These are phyloP conservation scores for Eucalyptus cloeziana DNA, from an alignment of 345 rosid genomes.

Conservation along the genomic window DNA sequence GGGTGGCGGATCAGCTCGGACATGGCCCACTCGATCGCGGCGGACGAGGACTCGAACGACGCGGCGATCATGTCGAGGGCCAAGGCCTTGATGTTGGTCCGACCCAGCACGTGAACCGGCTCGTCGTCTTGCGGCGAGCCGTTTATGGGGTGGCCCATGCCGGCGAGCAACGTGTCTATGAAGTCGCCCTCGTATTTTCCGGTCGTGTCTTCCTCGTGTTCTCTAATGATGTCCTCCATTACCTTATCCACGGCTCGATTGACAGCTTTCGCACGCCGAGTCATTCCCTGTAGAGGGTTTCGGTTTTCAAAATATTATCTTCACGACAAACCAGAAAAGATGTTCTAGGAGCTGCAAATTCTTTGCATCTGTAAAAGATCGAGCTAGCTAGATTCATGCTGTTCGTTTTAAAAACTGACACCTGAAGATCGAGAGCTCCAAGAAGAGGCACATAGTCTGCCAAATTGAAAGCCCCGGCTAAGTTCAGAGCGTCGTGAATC, in stretches of 20 bases:
- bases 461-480: too few species aligned
- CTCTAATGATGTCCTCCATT: background rate
- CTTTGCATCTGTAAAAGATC: background rate
- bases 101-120: background rate
- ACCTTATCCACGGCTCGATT: background rate
- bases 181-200: background rate
- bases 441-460: too few species aligned
- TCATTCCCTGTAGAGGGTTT: background rate
- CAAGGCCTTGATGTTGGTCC: constrained; percentile 9
- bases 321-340: background rate
- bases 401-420: background rate
- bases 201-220: background rate
- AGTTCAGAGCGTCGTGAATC: too few species aligned
- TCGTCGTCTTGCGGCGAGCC: background rate
- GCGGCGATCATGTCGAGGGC: constrained; percentile 14
- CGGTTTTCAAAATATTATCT: background rate
- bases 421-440: too few species aligned
- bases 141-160: background rate
- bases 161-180: background rate
- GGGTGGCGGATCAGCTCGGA: constrained; percentile 12
- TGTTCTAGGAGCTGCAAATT: background rate
- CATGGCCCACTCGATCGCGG: constrained; percentile 10
- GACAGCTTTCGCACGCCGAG: background rate
- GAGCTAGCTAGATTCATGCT: too few species aligned
- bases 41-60: background rate